Evolutionary conservation across 2,329 filamentous ascomycete species (phyloP), one percentile per base, ranked within the genome.

Genomic region (Xylariales sp.): DNA sequence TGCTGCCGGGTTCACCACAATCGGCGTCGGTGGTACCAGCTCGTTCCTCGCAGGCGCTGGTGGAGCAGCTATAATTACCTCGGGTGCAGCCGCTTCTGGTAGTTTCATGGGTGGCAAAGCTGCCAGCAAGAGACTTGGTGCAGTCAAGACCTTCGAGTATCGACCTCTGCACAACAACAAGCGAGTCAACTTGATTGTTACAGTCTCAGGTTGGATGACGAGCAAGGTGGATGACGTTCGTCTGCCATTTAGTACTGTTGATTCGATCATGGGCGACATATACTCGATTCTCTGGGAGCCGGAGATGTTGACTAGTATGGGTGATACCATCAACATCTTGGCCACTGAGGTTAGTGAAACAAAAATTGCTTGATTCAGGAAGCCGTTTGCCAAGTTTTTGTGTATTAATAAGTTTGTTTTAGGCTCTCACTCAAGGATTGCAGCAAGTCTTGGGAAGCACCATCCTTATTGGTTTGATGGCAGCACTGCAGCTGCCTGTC

Each of bases 201-300:
- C 93, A 0, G 80, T 98, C 20, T 89, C 91, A 1, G 93, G 93
- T 4, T 98, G 93, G 93, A 94, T 98, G 85, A 96, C 88, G 28
- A 93, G 94, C 53, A 97, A 95, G 57, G 83, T 95, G 37, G 93
- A 98, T 64, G 93, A 98, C 60, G 90, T 98, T 34, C 86, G 93
- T 43, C 66, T 98, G 54, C 93, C 93, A 6, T 98, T 86, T 63
- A 96, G 89, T 66, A 98, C 94, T 0, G 85, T 98, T 6, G 90
- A 98, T 60, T 88, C 94, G 1, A 79, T 97, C 46, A 98, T 98
- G 93, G 93, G 93, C 11, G 93, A 98, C 57, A 82, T 98, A 13
- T 98, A 98, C 65, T 96, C 91, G 1, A 83, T 98, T 10, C 71
- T 94, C 41, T 98, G 93, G 90, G 93, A 98, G 61, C 94, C 93